Evolutionary conservation across 108 stramenopile species (phyloP), one percentile per base, ranked within the genome.

Genomic region (Conticribra guillardii): DNA sequence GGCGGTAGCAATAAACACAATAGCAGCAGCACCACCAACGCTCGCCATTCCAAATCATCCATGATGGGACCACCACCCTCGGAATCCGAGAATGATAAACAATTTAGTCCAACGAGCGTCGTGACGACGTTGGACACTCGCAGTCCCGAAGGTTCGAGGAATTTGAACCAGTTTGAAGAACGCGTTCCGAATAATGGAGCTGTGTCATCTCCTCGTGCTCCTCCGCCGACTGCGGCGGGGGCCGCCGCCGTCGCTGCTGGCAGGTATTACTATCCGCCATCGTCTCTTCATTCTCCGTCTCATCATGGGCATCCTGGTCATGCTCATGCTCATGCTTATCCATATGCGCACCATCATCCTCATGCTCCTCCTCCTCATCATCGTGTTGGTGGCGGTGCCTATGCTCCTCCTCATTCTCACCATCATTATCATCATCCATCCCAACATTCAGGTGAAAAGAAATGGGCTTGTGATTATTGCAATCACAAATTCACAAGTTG

Each of bases 381-480:
- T 44, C 41, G 14, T 44, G n/a, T n/a, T 14, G 14, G n/a, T 22
- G 51, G 19, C 21, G 52, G 51, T 11, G 26, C 54, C 24, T 33
- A 51, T 24, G 46, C 52, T 9, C 4, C 32, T 15, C 37, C 33
- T 30, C 3, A 19, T 45, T 19, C 28, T 7, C 46, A 33, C 9
- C 48, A 30, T 24, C 31, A 7, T 16, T 47, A 31, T 4, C 48
- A 26, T 14, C 57, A 59, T 21, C 56, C 47, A 0, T 58, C 46
- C 58, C 54, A 44, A 74, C 28, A 60, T 53, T 24, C 72, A 32
- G 33, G 59, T 54, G 46, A 50, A n/a, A 60, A 84, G 29, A 79
- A 82, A 22, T 94, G 90, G 93, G 85, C 90, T 9, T 91, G 90
- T 50, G 90, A 92, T 55, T 94, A 87, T 57, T 94, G 90, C 82